A percentile compares a stretch with the other conserved stretches of the same genome.
These are phyloP conservation scores for Trematosphaeria pertusa DNA, from an alignment of 2,329 filamentous ascomycete genomes.

Conservation along the genomic window DNA sequence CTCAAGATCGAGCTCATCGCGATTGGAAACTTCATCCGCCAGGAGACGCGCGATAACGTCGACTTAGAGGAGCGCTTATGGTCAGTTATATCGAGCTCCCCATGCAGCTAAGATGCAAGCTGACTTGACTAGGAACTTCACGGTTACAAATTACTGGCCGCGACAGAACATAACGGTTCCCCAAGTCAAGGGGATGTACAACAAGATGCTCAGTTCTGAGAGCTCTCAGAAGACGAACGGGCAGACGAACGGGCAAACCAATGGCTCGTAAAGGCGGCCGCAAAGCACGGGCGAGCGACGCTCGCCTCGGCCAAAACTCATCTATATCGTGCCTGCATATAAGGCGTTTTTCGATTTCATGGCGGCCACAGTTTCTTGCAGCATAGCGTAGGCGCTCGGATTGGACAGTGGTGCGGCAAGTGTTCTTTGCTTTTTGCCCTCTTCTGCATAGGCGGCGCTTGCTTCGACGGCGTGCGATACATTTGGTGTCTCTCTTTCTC, in stretches of 20 bases:
- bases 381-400: conserved; percentile 47
- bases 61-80: conserved; percentile 60
- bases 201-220: conserved; percentile 43
- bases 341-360: conserved; percentile 30
- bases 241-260: conserved; percentile 20
- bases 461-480: no score
- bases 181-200: conserved; percentile 48
- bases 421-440: background rate
- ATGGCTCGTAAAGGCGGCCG: conserved; percentile 27
- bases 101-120: conserved; percentile 3
- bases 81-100: conserved; percentile 44
- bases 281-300: no score
- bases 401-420: background rate
- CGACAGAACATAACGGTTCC: conserved; percentile 36
- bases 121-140: conserved; percentile 43
- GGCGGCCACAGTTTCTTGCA: conserved; percentile 30
- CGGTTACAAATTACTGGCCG: conserved; percentile 49
- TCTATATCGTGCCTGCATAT: conserved; percentile 18
- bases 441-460: conserved; percentile 7
- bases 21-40: conserved; percentile 68
- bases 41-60: conserved; percentile 51
- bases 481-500: conserved; percentile 3
- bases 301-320: conserved; percentile 7
- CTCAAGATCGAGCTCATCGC: conserved; percentile 67
- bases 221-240: conserved; percentile 26